Base-by-base conservation (phyloP, 2,329 filamentous ascomycete genomes). In the Botrytis fragariae region DNA sequence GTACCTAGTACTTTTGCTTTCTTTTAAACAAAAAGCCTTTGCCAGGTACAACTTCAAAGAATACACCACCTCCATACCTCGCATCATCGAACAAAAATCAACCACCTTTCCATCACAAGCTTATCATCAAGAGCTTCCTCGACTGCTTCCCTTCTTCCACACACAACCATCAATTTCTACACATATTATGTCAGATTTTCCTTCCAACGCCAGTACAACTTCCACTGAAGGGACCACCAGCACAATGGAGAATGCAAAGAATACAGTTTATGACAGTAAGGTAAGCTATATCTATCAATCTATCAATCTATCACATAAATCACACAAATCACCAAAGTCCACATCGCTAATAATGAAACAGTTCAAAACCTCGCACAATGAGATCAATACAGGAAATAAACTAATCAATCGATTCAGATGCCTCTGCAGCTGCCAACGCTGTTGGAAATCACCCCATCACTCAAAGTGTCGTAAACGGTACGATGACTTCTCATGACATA, bases 381-480 rank as follows among this genome's bases (percentile, higher is more conserved):
- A 51, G 29, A 45, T 44, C 25, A 51, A 44, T 25, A 32, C 35
- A 37, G 22, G 18, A n/a, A 29, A 20, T 29, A 18, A 63, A 75
- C 76, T 80, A 72, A 80, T 75, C 71, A 75, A 37, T 54, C 65
- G 57, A 62, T 75, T 60, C 59, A 80, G 79, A 78, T 77, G 76
- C 79, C 65, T 76, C 79, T 54, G 76, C 79, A 71, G 79, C 80
- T n/a, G 76, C 77, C 64, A 78, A 77, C 74, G 77, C 80, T 57
- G 76, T 80, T 63, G 76, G 79, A 72, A 80, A 79, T 59, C 79
- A 81, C 71, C 79, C 80, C 25, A 69, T 80, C 44, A 80, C 80
- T 35, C 79, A 81, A 71, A 79, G 75, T 69, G 74, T 80, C 9
- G 75, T 78, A 44, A 79, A 81, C 62, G 79, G 79, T 80, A 78